Evolutionary conservation across 2,329 filamentous ascomycete genomes (phyloP).

Genomic region (Colletotrichum destructivum): DNA sequence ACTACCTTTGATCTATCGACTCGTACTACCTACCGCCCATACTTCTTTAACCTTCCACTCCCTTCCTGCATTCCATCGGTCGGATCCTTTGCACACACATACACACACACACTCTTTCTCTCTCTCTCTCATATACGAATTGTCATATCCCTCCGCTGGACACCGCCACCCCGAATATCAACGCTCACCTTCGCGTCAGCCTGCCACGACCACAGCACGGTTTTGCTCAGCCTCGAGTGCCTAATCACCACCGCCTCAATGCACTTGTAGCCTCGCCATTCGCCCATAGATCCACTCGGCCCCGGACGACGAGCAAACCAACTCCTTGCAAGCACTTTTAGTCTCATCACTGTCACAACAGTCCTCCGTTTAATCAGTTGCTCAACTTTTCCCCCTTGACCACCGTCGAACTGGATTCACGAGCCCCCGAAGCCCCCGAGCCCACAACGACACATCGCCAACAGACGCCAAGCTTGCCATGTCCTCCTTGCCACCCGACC

Average conservation of each 20-base stretch:
- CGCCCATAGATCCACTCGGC: conserved; percentile 30
- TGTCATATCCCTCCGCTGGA: conserved; percentile 13
- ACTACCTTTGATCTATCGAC: conserved; percentile 17
- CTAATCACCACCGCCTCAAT: conserved; percentile 41
- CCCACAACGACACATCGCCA: conserved; percentile 3
- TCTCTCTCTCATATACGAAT: not conserved
- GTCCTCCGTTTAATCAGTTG: conserved; percentile 16
- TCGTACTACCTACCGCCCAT: conserved; percentile 12
- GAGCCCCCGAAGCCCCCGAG: conserved; percentile 30
- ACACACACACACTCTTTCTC: no score
- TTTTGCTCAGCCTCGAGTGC: conserved; percentile 24
- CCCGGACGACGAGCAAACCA: conserved; percentile 21
- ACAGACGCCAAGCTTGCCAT: conserved; percentile 52
- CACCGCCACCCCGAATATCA: conserved; percentile 34
- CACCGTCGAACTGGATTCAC: conserved; percentile 42
- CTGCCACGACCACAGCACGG: conserved; percentile 9
- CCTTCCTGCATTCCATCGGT: conserved; percentile 37
- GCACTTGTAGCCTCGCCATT: conserved; percentile 40
- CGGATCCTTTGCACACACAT: conserved; percentile 15
- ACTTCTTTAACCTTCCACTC: conserved; percentile 21
- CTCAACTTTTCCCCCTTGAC: not conserved
- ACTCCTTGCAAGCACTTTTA: conserved; percentile 7
- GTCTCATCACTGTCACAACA: conserved; percentile 19
- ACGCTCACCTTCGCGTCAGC: not conserved
- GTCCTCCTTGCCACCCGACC: conserved; percentile 76